Base-by-base conservation (phyloP, 495 filamentous ascomycete genomes). In the Darksidea phi region DNA sequence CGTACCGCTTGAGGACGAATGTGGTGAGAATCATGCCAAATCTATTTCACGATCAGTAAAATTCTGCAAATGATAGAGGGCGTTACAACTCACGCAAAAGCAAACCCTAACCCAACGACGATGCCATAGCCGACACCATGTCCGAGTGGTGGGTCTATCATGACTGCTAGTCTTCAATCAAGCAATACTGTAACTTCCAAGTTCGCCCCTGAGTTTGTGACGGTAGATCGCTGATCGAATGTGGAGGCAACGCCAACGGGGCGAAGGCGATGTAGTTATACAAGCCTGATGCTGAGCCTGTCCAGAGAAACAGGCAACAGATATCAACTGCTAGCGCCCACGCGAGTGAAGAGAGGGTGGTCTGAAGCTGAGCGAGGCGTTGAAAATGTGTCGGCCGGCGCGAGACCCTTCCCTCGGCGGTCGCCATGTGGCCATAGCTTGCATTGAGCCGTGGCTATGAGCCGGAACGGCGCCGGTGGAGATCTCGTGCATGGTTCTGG, bases 21-120 rank as follows among this genome's bases (percentile, higher is more conserved):
- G 73, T 75, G n/a, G 68, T 73, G 21, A 73, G 21, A 54, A 72
- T 72, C 71, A 72, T 73, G 34, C 65, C 68, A 57, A 72, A 59
- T 17, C 67, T 70, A 47, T 46, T 12, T 18, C 47, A 57, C 17
- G 6, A 45, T 63, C 38, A 63, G 54, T 43, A 18, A 13, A 6
- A 49, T 10, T 51, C 25, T 10, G 38, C 26, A 47, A 60, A 42
- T 49, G 17, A 10, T 3, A 8, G 6, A 18, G 10, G 7, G n/a
- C 21, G 18, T 54, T 1, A 26, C 1, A 11, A 69, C 70, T 61
- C 48, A 73, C 63, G 72, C 68, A 61, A 74, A 73, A 18, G 70
- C 67, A 41, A 73, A 72, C 21, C 72, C 72, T 23, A 74, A 43
- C 12, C 72, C 72, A 52, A 74, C 57, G 32, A 74, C 60, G 25